Evolutionary conservation across 345 rosid species (phyloP).

Genomic region (Eucalyptus globulus): DNA sequence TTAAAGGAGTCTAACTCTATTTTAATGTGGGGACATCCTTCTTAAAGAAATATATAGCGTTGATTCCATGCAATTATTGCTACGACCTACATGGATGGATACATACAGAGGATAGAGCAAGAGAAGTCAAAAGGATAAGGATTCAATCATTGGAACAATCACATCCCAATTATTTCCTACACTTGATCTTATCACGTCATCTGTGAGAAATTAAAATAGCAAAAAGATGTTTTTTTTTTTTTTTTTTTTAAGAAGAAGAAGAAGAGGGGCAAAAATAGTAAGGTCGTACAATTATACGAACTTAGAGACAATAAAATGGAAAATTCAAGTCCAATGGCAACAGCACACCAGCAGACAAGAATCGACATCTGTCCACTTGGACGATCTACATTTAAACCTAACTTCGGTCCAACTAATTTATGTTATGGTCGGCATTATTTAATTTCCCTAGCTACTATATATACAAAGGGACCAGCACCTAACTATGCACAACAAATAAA

Average conservation of each 20-base stretch:
- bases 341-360: not conserved
- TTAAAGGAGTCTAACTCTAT: not conserved
- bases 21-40: not conserved
- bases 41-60: not conserved
- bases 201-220: too few relatives aligned
- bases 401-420: not conserved
- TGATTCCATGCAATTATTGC: not conserved
- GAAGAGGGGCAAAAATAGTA: not conserved
- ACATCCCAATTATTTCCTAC: not conserved
- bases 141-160: not conserved
- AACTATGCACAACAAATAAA: not conserved
- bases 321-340: not conserved
- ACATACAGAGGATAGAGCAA: not conserved
- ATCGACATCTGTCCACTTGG: not conserved
- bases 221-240: too few relatives aligned
- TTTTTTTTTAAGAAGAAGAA: too few relatives aligned
- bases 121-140: not conserved
- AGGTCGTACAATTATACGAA: not conserved
- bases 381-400: not conserved
- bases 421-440: not conserved
- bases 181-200: not conserved
- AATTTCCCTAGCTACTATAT: not conserved
- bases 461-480: not conserved
- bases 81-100: not conserved
- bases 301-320: not conserved